Base-by-base conservation (phyloP, 2,329 filamentous ascomycete genomes). In the Phaeoacremonium minimum region DNA sequence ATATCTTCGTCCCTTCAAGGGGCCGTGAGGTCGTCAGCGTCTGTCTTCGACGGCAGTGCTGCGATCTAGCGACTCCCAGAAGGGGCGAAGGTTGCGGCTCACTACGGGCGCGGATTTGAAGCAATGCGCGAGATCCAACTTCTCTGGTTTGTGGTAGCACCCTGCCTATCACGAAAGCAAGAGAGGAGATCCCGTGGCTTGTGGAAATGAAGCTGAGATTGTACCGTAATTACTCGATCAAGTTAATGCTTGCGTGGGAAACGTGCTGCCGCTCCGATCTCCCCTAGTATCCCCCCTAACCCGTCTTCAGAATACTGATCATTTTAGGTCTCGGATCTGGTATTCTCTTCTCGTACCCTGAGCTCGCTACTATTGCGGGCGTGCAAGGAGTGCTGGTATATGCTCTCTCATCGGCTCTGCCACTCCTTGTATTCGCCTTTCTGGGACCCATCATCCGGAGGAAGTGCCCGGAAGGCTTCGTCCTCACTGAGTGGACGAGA, bases 201-300 rank as follows among this genome's bases (percentile, higher is more conserved):
- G 67, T 47, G 52, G 58, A 64, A 55, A 77, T 69, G 77, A 89
- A 78, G 87, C 87, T 91, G 87, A 93, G 87, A 91, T 83, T 82
- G 84, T 80, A 93, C 87, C 86, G 87, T 90, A 72, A 85, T 74
- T 82, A 91, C 86, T 91, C 86, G 87, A 93, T 87, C 87, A 93
- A 93, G 87, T 87, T 91, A 93, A 91, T 89, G 84, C 87, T 93
- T 93, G 87, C 87, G 87, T 91, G 87, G 83, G 87, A 85, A 91
- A 90, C 75, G 87, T 91, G 86, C 85, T 90, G 86, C 86, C 86
- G 85, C 85, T 87, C 79, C 68, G 64, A 66, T 58, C 62, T 43
- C 39, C 35, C 35, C 46, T 31, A 44, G 48, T 48, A 44, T 37
- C 39, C 43, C 46, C 44, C 49, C 48, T 37, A 46, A 44, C 37